Conservation (phyloP, 768 basidiomycete species). For the Multifurca ochricompacta region DNA sequence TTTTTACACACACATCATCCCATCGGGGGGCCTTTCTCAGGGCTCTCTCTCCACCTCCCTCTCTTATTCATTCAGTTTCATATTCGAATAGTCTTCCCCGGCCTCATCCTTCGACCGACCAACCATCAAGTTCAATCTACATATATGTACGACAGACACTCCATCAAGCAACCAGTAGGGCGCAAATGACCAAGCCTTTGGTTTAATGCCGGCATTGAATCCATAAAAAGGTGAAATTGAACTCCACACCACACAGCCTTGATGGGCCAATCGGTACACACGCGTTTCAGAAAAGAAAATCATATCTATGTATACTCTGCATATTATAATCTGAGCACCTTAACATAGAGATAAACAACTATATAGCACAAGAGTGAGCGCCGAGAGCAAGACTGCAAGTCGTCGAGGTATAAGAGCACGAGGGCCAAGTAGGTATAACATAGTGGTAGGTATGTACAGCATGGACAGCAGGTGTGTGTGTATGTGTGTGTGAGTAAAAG, state of each 20-base stretch:
- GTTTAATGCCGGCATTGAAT: too few relatives aligned
- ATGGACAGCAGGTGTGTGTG: not conserved
- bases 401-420: slow-evolving; percentile 12
- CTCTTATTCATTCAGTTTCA: not conserved
- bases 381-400: not conserved
- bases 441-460: slow-evolving; percentile 18
- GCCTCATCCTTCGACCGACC: too few relatives aligned
- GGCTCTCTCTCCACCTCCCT: not conserved
- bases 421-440: slow-evolving; percentile 9
- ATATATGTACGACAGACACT: too few relatives aligned
- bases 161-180: too few relatives aligned
- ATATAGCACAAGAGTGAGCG: slow-evolving; percentile 16
- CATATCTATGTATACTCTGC: slow-evolving; percentile 15
- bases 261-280: not conserved
- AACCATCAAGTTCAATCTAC: too few relatives aligned
- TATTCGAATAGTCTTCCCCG: too few relatives aligned
- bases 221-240: slow-evolving; percentile 1
- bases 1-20: too few relatives aligned
- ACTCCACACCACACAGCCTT: not conserved
- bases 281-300: not conserved
- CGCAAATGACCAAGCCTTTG: too few relatives aligned
- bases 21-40: too few relatives aligned
- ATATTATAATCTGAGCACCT: slow-evolving; percentile 10
- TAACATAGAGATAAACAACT: slow-evolving; percentile 17
- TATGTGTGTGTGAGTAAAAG: too few relatives aligned